phyloP scores from a whole-genome alignment of 192 early-diverging fungal species.

The Coemansia erecta region DNA sequence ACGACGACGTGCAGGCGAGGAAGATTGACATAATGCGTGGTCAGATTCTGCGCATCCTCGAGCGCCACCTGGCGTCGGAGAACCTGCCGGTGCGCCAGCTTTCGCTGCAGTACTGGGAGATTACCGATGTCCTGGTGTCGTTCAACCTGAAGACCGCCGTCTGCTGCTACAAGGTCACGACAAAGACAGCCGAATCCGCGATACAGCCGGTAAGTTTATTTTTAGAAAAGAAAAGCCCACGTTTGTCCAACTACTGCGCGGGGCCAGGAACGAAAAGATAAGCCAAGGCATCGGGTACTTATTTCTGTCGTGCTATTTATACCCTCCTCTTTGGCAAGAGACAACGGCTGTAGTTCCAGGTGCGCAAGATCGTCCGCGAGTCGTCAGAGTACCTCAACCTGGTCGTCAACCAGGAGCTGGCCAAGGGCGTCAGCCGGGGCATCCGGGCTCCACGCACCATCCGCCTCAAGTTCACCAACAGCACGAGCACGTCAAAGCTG shows the following conservation, averaged over 20 bases:
- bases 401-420: constrained; percentile 44
- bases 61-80: constrained; percentile 26
- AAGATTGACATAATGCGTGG: constrained; percentile 28
- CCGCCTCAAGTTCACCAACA: constrained; percentile 29
- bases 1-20: constrained; percentile 23
- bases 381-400: constrained; percentile 41
- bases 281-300: not conserved
- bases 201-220: constrained; percentile 27
- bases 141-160: constrained; percentile 36
- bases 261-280: not conserved
- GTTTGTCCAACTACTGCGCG: not conserved
- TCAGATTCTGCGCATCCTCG: constrained; percentile 47
- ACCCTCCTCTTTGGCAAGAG: too few species aligned
- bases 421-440: constrained; percentile 13
- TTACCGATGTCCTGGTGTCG: constrained; percentile 46
- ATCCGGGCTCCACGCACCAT: constrained; percentile 23
- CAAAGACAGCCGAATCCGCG: constrained; percentile 4
- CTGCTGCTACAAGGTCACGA: constrained; percentile 46
- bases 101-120: constrained; percentile 51
- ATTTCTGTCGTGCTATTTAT: constrained; percentile 6
- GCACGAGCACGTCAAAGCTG: constrained; percentile 25
- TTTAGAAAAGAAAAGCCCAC: constrained; percentile 8
- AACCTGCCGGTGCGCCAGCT: constrained; percentile 40
- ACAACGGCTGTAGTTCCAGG: constrained; percentile 25
- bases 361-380: constrained; percentile 40